Evolutionary conservation across 2,329 filamentous ascomycete species (phyloP), one percentile per base, ranked within the genome.

Genomic region (Sarocladiaceae sp.): DNA sequence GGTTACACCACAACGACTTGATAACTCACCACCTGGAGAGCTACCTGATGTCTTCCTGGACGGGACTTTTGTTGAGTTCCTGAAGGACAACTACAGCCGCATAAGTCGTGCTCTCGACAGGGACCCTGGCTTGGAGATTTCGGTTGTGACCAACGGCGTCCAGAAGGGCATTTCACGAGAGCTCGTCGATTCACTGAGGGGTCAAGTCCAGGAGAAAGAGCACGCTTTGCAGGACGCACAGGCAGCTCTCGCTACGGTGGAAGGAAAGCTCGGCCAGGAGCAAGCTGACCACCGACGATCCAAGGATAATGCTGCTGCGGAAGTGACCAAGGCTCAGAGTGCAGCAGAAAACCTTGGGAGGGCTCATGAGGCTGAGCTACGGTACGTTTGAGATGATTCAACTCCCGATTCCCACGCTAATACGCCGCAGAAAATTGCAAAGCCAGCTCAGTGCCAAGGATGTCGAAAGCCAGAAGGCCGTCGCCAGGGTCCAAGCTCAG

Each of bases 81-180:
- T 97, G 61, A 97, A 97, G 63, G 92, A 97, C 62, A 96, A 96
- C 64, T 97, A 95, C 65, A 93, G 88, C 61, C 86, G 92, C 8
- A 73, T 97, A 53, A 74, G 87, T 35, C 83, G 90, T 56, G 88
- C 90, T 13, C 89, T 99, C 60, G 94, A 99, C 68, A 85, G 93
- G 55, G 90, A 96, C 56, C 94, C 94, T 1, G 90, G 86, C 1
- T 75, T 95, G 55, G 94, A 99, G 65, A 85, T 95, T 23, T 87
- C 90, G 0, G 81, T 94, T 11, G 77, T 91, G 53, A 79, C 85
- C 39, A 90, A 92, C 63, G 89, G 88, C 0, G 73, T 92, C 11
- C 86, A 94, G 59, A 92, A 93, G 62, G 93, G 93, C 3, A 88
- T 99, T 33, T 96, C 95, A n/a, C 82, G 93, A 36, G 90, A 97